phyloP scores from a whole-genome alignment of 2,329 filamentous ascomycete genomes.

The Hymenoscyphus albidus region DNA sequence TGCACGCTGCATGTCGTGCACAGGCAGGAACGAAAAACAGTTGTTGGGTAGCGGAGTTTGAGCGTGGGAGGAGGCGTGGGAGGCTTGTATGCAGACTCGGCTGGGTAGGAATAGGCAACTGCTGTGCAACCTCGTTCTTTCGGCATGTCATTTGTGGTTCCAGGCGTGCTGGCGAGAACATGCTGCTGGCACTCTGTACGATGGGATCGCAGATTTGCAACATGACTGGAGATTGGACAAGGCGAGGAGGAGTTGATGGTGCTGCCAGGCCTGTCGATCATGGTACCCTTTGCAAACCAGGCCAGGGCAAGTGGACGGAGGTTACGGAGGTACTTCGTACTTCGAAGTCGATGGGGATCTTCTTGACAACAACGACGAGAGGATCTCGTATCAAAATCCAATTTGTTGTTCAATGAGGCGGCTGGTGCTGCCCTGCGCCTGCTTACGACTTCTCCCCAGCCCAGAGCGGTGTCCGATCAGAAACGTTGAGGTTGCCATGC shows the following conservation, averaged over 20 bases:
- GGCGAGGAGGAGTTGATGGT: not conserved
- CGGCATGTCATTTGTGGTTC: not conserved
- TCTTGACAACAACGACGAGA: not conserved
- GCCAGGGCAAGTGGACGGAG: not conserved
- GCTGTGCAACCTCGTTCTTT: not conserved
- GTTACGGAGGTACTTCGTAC: too few relatives aligned
- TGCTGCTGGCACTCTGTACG: slow-evolving; percentile 2
- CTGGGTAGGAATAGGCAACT: not conserved
- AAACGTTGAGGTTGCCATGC: slow-evolving; percentile 1
- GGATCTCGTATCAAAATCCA: not conserved
- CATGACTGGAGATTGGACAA: slow-evolving; percentile 2
- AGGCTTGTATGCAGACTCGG: not conserved
- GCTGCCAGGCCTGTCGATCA: not conserved
- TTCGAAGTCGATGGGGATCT: not conserved
- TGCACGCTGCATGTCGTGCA: not conserved
- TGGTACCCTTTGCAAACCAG: not conserved
- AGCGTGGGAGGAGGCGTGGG: not conserved
- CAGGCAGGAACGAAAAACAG: not conserved
- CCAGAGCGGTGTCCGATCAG: not conserved
- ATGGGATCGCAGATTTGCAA: slow-evolving; percentile 4
- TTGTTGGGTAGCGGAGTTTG: not conserved
- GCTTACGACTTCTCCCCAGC: not conserved
- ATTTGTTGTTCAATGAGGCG: not conserved
- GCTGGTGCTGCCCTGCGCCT: not conserved
- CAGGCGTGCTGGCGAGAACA: not conserved